Base-by-base conservation (phyloP, 2,329 filamentous ascomycete genomes). In the Scopulariopsis brevicaulis region DNA sequence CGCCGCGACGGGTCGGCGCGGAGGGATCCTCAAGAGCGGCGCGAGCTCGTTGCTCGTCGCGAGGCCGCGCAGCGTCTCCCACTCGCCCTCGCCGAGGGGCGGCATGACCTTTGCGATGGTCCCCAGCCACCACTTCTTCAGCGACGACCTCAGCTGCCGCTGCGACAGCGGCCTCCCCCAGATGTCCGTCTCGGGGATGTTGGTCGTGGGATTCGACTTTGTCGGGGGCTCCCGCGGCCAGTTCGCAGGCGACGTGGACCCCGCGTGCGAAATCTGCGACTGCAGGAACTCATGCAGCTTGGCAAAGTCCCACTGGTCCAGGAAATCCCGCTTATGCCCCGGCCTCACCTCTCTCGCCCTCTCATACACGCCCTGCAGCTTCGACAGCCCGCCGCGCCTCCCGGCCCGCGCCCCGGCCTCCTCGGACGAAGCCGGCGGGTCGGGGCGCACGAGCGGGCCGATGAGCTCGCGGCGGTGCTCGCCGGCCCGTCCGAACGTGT, bases 401-500 rank as follows among this genome's bases (percentile, higher is more conserved):
- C 20, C 32, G n/a, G 32, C 34, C 25, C 2, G 6, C 4, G 22
- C 14, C 11, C 18, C 15, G 6, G 53, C 55, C 35, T 43, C 28
- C 12, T 64, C 56, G 5, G 65, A 71, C 63, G 77, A 69, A 34
- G 63, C 62, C 0, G 77, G 74, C 2, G 73, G 66, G 6, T 71
- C 66, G 0, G 64, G 62, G 3, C 62, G 63, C 58, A 74, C 61
- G 60, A 82, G 68, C 0, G 71, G 62, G 0, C 68, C 62, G 46
- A 80, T 62, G 2, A 86, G 70, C 55, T 75, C 65, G 15, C 79
- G 75, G 51, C 82, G 74, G 37, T 78, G 71, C 58, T 71, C 72
- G 20, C 83, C 83, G 0, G 68, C 63, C 34, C 82, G 74, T 7
- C 79, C 83, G 63, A 84, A 83, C 1, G 73, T 76, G 22, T 74